Percentiles rank a stretch among this genome's conserved stretches.
Evolutionary conservation across 495 filamentous ascomycete species (phyloP).

Genomic region (Xylaria curta): DNA sequence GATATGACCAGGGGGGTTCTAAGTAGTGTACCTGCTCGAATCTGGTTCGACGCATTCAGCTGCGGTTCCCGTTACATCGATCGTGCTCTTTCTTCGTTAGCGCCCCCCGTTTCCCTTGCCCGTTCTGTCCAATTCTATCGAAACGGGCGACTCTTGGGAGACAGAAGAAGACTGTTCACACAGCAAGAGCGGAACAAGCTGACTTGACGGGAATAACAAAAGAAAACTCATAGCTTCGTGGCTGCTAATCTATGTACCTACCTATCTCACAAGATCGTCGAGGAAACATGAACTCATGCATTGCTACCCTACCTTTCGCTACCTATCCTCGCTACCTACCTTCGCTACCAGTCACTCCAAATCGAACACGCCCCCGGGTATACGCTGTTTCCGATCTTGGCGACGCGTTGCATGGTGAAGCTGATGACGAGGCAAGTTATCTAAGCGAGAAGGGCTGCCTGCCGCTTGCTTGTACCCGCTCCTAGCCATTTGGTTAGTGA

Average conservation of each 20-base stretch:
- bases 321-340: too few relatives aligned
- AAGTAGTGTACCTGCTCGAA: not conserved
- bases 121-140: constrained; percentile 10
- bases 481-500: not conserved
- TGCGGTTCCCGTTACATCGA: constrained; percentile 23
- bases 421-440: constrained; percentile 27
- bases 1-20: constrained; percentile 13
- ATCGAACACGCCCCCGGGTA: not conserved
- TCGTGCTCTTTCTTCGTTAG: constrained; percentile 15
- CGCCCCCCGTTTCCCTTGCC: not conserved
- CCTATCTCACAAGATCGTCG: not conserved
- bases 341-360: not conserved
- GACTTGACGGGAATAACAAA: constrained; percentile 7
- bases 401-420: constrained; percentile 19
- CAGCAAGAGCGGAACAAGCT: constrained; percentile 3
- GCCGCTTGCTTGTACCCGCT: not conserved
- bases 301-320: constrained; percentile 11
- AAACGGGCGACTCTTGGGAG: constrained; percentile 18
- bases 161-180: constrained; percentile 8
- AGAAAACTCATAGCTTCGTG: not conserved
- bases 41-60: constrained; percentile 25
- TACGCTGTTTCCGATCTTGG: constrained; percentile 28
- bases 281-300: constrained; percentile 24
- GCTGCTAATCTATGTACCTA: not conserved
- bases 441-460: constrained; percentile 8